Evolutionary conservation across 768 basidiomycete species (phyloP), one percentile per base, ranked within the genome.

Genomic region (Trametes cingulata): DNA sequence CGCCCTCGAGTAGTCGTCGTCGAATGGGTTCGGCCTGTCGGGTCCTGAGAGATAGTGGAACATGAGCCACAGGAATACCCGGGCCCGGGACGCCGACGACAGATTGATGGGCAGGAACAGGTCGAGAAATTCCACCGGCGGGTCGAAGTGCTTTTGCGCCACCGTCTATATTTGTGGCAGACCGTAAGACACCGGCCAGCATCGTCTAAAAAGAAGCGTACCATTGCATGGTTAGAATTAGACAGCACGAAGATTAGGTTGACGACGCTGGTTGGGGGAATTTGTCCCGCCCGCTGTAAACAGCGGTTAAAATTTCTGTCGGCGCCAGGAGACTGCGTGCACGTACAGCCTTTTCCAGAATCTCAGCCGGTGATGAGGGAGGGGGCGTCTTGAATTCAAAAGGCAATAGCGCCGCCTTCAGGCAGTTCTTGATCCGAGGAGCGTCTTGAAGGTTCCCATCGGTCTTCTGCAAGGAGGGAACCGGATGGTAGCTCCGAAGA

Each of bases 361-460:
- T 84, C 65, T 92, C 91, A 27, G 83, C 83, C 2, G 92, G 89
- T 2, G 85, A 87, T 20, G 87, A 84, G 13, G 91, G 90, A 41
- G 85, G 84, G 43, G 83, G 76, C 1, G 77, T 76, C 70, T 82
- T 86, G 63, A 80, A 75, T 69, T 95, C 93, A 52, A 81, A 81
- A 40, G 88, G 82, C 33, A 93, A 79, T 22, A 88, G 76, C 35
- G 88, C 88, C 39, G 88, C 91, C 70, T 94, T 95, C 51, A 95
- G 79, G 71, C 89, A 90, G 63, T 92, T 92, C 74, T 95, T 95
- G 73, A 95, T 91, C 61, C 93, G 85, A 20, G 93, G 93, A 40
- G 93, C 93, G 72, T 95, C 93, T 71, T 94, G 91, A 7, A 91
- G 84, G 71, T 93, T 93, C 17, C 88, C 90, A 65, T 89, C 87